Conservation (phyloP, 805 yeast species). For the Tetrapisispora namnaoensis region DNA sequence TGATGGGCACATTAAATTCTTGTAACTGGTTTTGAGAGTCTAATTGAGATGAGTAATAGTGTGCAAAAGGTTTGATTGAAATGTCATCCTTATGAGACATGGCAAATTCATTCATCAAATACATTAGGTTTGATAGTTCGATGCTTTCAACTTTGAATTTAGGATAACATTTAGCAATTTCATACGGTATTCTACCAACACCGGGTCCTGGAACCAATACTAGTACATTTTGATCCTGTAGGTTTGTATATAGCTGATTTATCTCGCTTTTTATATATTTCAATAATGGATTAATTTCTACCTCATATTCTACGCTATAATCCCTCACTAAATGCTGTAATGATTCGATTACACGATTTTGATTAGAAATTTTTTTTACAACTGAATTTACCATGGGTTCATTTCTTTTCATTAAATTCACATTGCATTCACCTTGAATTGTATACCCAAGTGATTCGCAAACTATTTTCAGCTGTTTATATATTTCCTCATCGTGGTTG, state of each 20-base stretch:
- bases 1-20: constrained; percentile 21
- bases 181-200: constrained; percentile 66
- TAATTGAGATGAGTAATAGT: constrained; percentile 59
- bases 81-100: constrained; percentile 27
- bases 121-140: constrained; percentile 73
- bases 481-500: neutral
- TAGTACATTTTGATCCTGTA: constrained; percentile 33
- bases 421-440: neutral
- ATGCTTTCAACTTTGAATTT: constrained; percentile 53
- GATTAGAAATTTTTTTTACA: constrained; percentile 13
- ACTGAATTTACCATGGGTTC: constrained; percentile 2
- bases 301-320: constrained; percentile 46
- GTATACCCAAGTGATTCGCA: constrained; percentile 27
- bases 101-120: constrained; percentile 51
- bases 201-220: constrained; percentile 86
- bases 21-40: constrained; percentile 42
- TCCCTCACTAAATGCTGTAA: constrained; percentile 73
- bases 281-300: constrained; percentile 45
- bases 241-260: constrained; percentile 12
- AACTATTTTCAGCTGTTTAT: constrained; percentile 34
- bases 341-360: constrained; percentile 50
- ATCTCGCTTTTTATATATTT: constrained; percentile 42
- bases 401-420: neutral
- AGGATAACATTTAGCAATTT: constrained; percentile 34
- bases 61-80: constrained; percentile 43